Evolutionary conservation across 805 yeast genomes (phyloP).

Genomic region (Brettanomyces nanus): DNA sequence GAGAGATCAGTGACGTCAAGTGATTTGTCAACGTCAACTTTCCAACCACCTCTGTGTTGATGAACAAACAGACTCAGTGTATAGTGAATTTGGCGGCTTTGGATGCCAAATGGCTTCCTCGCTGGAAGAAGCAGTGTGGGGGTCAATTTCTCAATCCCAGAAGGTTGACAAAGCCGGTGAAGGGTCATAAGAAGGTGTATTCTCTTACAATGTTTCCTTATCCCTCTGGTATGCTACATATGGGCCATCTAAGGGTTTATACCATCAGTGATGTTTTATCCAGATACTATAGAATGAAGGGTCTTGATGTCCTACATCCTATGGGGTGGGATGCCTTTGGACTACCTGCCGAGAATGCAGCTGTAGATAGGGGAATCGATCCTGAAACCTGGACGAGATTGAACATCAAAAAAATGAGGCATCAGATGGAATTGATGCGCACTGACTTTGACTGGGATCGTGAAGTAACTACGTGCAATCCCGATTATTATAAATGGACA

Average conservation of each 20-base stretch:
- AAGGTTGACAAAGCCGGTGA: slow-evolving; percentile 10
- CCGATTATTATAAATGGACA: slow-evolving; percentile 88
- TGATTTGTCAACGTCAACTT: too few relatives aligned
- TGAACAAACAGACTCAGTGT: neutral
- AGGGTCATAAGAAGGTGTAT: slow-evolving; percentile 35
- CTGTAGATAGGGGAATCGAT: slow-evolving; percentile 71
- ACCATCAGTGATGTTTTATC: slow-evolving; percentile 82
- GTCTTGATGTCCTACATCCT: slow-evolving; percentile 79
- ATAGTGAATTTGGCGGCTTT: slow-evolving; percentile 23
- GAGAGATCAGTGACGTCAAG: too few relatives aligned
- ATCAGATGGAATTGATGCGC: slow-evolving; percentile 68
- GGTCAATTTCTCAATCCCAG: slow-evolving; percentile 24
- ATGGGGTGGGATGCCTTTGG: slow-evolving; percentile 99
- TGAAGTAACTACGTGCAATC: slow-evolving; percentile 78
- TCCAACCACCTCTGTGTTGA: too few relatives aligned
- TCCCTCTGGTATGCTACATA: slow-evolving; percentile 87
- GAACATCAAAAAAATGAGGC: slow-evolving; percentile 81
- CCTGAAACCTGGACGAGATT: slow-evolving; percentile 78
- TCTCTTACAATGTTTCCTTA: slow-evolving; percentile 90
- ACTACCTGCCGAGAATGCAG: slow-evolving; percentile 97
- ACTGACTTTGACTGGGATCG: slow-evolving; percentile 92
- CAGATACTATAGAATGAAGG: slow-evolving; percentile 68
- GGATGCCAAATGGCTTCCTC: slow-evolving; percentile 45
- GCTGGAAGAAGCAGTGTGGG: slow-evolving; percentile 32
- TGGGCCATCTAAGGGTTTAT: slow-evolving; percentile 92